A percentile compares a stretch with the other conserved stretches of the same genome.
Conservation (phyloP, 208 protist genomes). For the Leishmania major region DNA sequence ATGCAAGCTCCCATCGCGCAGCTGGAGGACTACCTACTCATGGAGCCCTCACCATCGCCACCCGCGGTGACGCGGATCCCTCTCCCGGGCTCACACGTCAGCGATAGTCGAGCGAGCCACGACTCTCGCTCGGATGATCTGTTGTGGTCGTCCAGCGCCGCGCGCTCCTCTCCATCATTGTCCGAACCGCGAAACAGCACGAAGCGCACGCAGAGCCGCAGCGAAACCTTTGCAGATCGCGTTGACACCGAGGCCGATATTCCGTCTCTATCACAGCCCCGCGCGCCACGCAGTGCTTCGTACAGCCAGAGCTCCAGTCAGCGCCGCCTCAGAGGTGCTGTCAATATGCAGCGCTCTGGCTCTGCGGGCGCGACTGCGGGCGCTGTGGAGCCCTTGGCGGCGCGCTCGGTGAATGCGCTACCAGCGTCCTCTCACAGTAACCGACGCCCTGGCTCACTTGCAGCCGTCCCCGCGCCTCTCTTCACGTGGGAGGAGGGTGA, state of each 20-base stretch:
- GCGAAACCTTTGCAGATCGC: neutral
- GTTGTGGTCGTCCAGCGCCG: constrained; percentile 3
- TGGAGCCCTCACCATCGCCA: constrained; percentile 33
- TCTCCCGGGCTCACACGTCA: neutral
- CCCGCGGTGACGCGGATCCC: constrained; percentile 8
- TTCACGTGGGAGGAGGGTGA: constrained; percentile 1
- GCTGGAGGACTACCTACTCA: constrained; percentile 2
- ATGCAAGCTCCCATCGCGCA: constrained; percentile 4
- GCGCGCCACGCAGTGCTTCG: neutral
- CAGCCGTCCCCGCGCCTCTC: constrained; percentile 12
- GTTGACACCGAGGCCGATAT: neutral
- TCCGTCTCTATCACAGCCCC: neutral
- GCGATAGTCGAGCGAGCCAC: neutral
- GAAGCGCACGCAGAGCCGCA: neutral
- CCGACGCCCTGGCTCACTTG: constrained; percentile 10
- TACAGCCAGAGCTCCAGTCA: neutral
- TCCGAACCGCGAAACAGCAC: neutral
- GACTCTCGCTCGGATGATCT: neutral
- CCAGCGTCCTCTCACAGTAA: neutral
- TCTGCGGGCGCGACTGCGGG: neutral
- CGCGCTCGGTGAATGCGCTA: neutral
- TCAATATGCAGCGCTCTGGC: neutral
- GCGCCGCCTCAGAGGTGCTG: neutral
- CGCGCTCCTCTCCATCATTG: neutral
- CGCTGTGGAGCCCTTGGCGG: neutral